phyloP scores from a whole-genome alignment of 257 asterid genomes.

The Asclepias syriaca region DNA sequence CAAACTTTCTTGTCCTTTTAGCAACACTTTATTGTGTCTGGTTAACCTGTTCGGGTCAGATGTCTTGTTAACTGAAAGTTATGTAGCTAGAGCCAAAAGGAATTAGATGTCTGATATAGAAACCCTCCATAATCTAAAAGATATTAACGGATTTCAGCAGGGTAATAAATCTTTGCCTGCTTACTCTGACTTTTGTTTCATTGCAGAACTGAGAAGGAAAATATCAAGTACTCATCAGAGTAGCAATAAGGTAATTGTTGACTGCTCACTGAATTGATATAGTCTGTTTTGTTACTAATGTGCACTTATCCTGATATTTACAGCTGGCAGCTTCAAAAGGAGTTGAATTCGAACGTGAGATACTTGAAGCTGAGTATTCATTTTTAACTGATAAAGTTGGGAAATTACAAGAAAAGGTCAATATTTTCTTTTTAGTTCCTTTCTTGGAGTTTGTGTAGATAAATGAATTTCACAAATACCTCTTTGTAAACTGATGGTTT shows the following conservation, averaged over 20 bases:
- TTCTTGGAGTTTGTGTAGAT: neutral
- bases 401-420: conserved; percentile 76
- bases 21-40: neutral
- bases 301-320: conserved; percentile 19
- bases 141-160: neutral
- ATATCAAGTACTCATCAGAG: conserved; percentile 44
- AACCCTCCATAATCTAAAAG: neutral
- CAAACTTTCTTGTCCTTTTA: neutral
- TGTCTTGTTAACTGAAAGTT: neutral
- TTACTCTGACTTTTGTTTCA: conserved; percentile 12
- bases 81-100: neutral
- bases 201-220: conserved; percentile 64
- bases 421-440: neutral
- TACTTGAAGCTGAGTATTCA: conserved; percentile 82
- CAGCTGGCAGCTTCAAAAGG: conserved; percentile 70
- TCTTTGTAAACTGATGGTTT: conserved; percentile 1
- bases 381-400: conserved; percentile 67
- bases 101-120: neutral
- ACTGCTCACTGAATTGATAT: conserved; percentile 22
- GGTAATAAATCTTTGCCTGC: conserved; percentile 3
- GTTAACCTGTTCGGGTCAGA: neutral
- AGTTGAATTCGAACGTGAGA: conserved; percentile 69
- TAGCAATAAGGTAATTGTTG: conserved; percentile 55
- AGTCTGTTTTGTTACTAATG: conserved; percentile 15
- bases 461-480: neutral